A percentile compares a stretch with the other conserved stretches of the same genome.
Evolutionary conservation across 2,329 filamentous ascomycete genomes (phyloP).

Genomic region (Hansfordia pulvinata): DNA sequence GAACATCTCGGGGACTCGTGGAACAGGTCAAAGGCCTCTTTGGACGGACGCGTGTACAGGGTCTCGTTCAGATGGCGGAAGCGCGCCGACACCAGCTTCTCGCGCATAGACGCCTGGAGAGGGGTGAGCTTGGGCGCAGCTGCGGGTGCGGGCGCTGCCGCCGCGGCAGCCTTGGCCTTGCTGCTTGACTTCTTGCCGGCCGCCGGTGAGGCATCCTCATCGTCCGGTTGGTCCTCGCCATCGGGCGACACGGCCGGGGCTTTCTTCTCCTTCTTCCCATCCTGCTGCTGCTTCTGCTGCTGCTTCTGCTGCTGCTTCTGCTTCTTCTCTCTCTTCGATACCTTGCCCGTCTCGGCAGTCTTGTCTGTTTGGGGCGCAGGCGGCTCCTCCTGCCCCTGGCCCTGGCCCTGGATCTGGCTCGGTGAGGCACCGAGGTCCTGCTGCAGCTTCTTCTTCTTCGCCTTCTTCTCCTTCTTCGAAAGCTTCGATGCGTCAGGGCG

Average conservation of each 20-base stretch:
- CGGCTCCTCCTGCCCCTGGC: not conserved
- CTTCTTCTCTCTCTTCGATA: conserved; percentile 12
- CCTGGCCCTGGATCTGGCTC: too few relatives aligned
- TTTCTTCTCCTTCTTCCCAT: conserved; percentile 14
- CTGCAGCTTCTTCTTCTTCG: conserved; percentile 2
- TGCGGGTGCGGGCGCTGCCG: conserved; percentile 19
- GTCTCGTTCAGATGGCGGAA: conserved; percentile 97
- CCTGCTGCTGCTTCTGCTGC: conserved; percentile 13
- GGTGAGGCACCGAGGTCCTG: too few relatives aligned
- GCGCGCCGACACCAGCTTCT: conserved; percentile 86
- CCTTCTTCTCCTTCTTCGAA: conserved; percentile 7
- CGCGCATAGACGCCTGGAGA: conserved; percentile 84
- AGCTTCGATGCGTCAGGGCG: too few relatives aligned
- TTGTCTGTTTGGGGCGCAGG: conserved; percentile 2
- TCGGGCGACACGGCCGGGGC: conserved; percentile 3
- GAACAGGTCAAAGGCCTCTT: conserved; percentile 74
- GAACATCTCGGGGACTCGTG: conserved; percentile 79
- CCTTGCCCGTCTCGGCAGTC: too few relatives aligned
- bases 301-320: conserved; percentile 15
- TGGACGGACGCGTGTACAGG: conserved; percentile 83
- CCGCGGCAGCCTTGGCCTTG: conserved; percentile 6
- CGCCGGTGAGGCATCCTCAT: conserved; percentile 8
- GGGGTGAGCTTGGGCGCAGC: conserved; percentile 61
- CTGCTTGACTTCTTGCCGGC: conserved; percentile 3
- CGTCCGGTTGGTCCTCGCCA: conserved; percentile 9